These are phyloP conservation scores for Cystobasidium ongulense DNA, from an alignment of 768 basidiomycete genomes.

Conservation along the genomic window DNA sequence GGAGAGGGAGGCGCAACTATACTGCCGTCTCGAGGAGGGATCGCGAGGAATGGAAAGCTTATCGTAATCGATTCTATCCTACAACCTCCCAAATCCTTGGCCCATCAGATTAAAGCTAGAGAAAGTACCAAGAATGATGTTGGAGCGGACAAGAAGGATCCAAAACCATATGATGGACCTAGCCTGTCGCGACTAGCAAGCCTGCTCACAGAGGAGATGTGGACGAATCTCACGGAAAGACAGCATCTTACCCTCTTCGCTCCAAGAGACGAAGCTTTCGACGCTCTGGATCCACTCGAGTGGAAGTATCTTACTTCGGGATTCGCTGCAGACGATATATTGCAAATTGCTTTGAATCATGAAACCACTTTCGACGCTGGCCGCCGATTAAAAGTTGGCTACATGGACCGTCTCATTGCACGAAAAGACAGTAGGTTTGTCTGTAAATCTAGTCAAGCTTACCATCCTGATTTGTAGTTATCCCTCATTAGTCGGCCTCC, in stretches of 20 bases:
- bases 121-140: neutral
- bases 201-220: slow-evolving; percentile 56
- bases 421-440: neutral
- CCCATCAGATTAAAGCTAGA: neutral
- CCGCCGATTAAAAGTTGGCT: slow-evolving; percentile 41
- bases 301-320: slow-evolving; percentile 79
- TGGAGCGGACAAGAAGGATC: neutral
- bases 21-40: slow-evolving; percentile 37
- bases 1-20: slow-evolving; percentile 18
- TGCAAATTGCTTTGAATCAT: slow-evolving; percentile 69
- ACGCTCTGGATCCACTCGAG: slow-evolving; percentile 65
- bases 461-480: neutral
- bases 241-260: slow-evolving; percentile 80
- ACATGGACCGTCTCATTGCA: slow-evolving; percentile 42
- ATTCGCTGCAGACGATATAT: slow-evolving; percentile 71
- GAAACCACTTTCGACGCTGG: slow-evolving; percentile 36
- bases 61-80: slow-evolving; percentile 68
- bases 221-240: slow-evolving; percentile 50
- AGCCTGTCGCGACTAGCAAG: slow-evolving; percentile 58
- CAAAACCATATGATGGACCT: neutral
- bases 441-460: neutral
- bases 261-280: slow-evolving; percentile 76
- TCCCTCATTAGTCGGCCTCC: slow-evolving; percentile 32
- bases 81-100: slow-evolving; percentile 54
- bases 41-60: slow-evolving; percentile 68